Conservation (phyloP, 1,284 basidiomycete species). For the Irpex lacteus region DNA sequence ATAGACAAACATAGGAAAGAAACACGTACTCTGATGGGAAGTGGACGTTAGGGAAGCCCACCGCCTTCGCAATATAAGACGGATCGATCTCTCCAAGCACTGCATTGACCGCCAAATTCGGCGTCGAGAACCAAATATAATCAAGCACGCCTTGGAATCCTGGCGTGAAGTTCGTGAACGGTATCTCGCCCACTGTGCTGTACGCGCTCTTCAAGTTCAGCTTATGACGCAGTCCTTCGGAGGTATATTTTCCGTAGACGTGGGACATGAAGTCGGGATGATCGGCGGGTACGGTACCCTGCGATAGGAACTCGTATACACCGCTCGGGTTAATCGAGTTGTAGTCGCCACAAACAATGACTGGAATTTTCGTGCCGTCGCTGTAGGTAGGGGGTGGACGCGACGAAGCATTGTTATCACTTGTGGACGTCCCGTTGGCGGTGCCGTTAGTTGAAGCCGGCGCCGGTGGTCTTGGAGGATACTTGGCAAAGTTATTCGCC, state of each 20-base stretch:
- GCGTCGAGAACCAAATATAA: slow-evolving; percentile 90
- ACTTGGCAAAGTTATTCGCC: slow-evolving; percentile 79
- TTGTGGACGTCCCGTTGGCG: slow-evolving; percentile 19
- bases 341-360: slow-evolving; percentile 92
- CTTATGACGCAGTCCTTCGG: slow-evolving; percentile 82
- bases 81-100: slow-evolving; percentile 89
- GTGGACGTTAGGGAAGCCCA: slow-evolving; percentile 96
- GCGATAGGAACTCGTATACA: slow-evolving; percentile 89
- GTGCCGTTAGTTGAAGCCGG: slow-evolving; percentile 32
- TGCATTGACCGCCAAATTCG: slow-evolving; percentile 80
- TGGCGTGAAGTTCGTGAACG: slow-evolving; percentile 92
- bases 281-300: slow-evolving; percentile 66
- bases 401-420: slow-evolving; percentile 35
- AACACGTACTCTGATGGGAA: slow-evolving; percentile 88
- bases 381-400: slow-evolving; percentile 68
- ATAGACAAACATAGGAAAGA: slow-evolving; percentile 13
- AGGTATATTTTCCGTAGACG: slow-evolving; percentile 89
- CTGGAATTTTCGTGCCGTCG: slow-evolving; percentile 86
- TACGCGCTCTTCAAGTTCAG: slow-evolving; percentile 87
- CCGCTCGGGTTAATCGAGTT: slow-evolving; percentile 89
- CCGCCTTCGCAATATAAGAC: slow-evolving; percentile 84
- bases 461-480: slow-evolving; percentile 62
- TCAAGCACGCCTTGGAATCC: slow-evolving; percentile 85
- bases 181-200: slow-evolving; percentile 60
- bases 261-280: slow-evolving; percentile 95